Evolutionary conservation across 108 stramenopile species (phyloP), one percentile per base, ranked within the genome.

Genomic region (Cyclostephanos tholiformis): DNA sequence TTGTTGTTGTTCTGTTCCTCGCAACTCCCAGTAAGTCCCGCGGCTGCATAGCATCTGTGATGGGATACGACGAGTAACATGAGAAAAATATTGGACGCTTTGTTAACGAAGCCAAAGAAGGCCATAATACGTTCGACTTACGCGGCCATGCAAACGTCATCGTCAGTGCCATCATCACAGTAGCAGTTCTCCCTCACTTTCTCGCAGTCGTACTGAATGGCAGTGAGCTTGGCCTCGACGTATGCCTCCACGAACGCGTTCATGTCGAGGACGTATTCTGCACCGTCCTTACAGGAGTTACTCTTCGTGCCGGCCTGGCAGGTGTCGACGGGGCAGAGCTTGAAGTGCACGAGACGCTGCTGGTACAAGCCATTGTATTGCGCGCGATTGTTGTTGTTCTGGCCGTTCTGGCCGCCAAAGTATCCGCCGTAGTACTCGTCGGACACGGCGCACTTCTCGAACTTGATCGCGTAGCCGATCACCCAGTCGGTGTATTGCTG

Each of bases 101-200:
- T 26, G 17, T 22, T 36, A 19, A 46, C 26, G 44, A 14, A 46
- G 16, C 44, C 44, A 46, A 17, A 14, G 44, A 46, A 17, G 44
- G 16, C 14, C 1, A 75, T 77, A 85, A 32, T 77, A 89, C 27
- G 58, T 35, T 58, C 51, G 26, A 80, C 77, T 59, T 83, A 87
- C 43, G 22, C 69, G 17, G 63, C 50, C 62, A 49, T 13, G 55
- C 72, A 58, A 17, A 80, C 78, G 20, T 88, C 77, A 41, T 94
- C 89, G 52, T 89, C 80, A 53, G 72, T 69, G 38, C 78, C 82
- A 66, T 90, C 72, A 49, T 92, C 87, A 49, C 91, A 91, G 84
- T 86, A 84, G 22, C 70, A 71, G 48, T 43, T 71, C 30, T 71
- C 70, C 38, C 70, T 56, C 56, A 63, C 70, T 32, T 17, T 30